Conservation (phyloP, 1,139 yeast genomes). For the Diutina ranongensis region DNA sequence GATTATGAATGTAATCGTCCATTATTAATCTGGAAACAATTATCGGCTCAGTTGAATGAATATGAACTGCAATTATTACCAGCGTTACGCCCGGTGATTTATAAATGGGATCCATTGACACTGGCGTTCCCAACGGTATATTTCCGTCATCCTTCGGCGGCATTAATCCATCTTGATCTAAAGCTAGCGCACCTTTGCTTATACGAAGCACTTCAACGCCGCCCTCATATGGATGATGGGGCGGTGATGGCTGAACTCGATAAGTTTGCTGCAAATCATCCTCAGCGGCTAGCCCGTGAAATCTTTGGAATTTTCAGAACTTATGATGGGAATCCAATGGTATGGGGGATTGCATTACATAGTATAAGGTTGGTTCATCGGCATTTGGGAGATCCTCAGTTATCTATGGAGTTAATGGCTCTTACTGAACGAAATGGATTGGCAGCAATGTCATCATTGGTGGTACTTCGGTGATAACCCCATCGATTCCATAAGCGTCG, state of each 20-base stretch:
- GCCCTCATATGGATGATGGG: constrained; percentile 4
- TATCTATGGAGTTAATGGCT: neutral
- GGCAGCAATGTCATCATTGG: neutral
- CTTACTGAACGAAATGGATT: neutral
- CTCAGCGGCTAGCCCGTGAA: constrained; percentile 2
- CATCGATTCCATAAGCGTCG: too few species aligned
- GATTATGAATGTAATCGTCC: constrained; percentile 2
- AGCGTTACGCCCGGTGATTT: neutral
- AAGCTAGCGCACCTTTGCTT: neutral
- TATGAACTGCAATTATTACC: neutral
- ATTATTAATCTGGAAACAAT: neutral
- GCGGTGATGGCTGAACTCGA: neutral
- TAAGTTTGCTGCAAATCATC: neutral
- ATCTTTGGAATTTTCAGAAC: neutral
- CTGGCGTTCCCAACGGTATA: constrained; percentile 4
- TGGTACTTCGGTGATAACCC: too few species aligned
- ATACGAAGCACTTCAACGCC: constrained; percentile 1
- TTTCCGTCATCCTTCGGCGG: neutral
- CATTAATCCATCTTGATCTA: neutral
- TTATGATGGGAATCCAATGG: neutral
- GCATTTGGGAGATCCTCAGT: neutral
- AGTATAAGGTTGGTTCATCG: neutral
- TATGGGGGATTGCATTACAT: neutral
- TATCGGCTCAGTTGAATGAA: neutral
- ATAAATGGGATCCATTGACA: constrained; percentile 1